Evolutionary conservation across 202 grass and related monocot species (phyloP).

Genomic region (Tripidium arundinaceum): DNA sequence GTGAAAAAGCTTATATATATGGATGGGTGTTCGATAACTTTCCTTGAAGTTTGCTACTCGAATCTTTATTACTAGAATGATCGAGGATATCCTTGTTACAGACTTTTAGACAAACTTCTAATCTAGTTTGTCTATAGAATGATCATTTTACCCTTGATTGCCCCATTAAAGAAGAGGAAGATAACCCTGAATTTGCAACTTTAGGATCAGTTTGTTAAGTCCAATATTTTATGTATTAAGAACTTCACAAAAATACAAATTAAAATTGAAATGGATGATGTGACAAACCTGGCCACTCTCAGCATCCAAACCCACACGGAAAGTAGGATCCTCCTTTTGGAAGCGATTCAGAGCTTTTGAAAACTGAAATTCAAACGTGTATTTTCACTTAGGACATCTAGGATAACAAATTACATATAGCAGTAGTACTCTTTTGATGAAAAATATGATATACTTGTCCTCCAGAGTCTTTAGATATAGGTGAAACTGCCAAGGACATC

Average conservation of each 20-base stretch:
- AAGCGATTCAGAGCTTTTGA: constrained; percentile 98
- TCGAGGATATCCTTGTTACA: constrained; percentile 15
- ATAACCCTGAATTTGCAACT: background rate
- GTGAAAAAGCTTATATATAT: background rate
- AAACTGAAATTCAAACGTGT: constrained; percentile 58
- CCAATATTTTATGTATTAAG: constrained; percentile 22
- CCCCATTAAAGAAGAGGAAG: background rate
- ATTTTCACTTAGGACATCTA: constrained; percentile 34
- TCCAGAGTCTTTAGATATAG: constrained; percentile 97
- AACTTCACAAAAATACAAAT: background rate
- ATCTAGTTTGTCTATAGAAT: background rate
- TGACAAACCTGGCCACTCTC: constrained; percentile 85
- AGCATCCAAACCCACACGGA: constrained; percentile 87
- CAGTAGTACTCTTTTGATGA: constrained; percentile 10
- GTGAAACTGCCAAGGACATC: constrained; percentile 96
- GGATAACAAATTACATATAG: constrained; percentile 15
- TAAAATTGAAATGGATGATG: background rate
- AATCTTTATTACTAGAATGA: background rate
- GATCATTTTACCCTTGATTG: background rate
- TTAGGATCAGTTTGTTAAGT: background rate
- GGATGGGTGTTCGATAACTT: constrained; percentile 1
- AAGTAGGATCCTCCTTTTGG: constrained; percentile 97
- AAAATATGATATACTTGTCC: constrained; percentile 70
- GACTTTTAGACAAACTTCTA: background rate
- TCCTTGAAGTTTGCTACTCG: background rate